Evolutionary conservation across 768 basidiomycete species (phyloP).

Genomic region (Artomyces pyxidatus): DNA sequence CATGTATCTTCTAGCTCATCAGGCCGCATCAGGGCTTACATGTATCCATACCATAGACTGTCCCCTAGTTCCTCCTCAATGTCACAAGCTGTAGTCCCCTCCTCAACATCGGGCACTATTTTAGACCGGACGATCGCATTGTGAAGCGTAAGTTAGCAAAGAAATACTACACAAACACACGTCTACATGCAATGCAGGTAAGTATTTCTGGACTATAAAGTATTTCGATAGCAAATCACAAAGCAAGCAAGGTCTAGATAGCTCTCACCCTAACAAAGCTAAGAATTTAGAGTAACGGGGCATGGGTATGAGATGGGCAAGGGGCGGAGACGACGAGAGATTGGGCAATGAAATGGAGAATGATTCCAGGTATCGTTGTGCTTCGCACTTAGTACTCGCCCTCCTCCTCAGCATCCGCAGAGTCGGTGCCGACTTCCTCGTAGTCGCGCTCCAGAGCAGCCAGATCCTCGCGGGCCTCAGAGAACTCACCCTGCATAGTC

Average conservation of each 20-base stretch:
- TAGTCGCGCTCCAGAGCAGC: slow-evolving; percentile 96
- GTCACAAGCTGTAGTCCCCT: too few relatives aligned
- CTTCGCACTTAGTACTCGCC: slow-evolving; percentile 40
- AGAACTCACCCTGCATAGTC: slow-evolving; percentile 77
- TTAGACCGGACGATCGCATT: background rate
- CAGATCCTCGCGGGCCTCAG: slow-evolving; percentile 95
- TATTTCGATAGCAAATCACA: background rate
- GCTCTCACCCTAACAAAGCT: background rate
- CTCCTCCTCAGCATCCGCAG: slow-evolving; percentile 63
- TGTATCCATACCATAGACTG: too few relatives aligned
- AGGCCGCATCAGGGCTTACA: too few relatives aligned
- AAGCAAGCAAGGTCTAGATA: background rate
- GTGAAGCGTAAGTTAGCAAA: slow-evolving; percentile 13
- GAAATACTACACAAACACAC: slow-evolving; percentile 14
- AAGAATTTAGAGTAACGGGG: background rate
- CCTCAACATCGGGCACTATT: too few relatives aligned
- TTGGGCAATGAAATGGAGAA: background rate
- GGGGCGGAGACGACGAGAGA: background rate
- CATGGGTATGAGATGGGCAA: background rate
- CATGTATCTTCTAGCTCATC: too few relatives aligned
- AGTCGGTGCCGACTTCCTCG: slow-evolving; percentile 80
- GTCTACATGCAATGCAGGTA: background rate
- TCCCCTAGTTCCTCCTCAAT: too few relatives aligned
- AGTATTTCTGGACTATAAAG: slow-evolving; percentile 13
- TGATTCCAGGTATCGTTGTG: background rate